Conservation (phyloP, 441 rosid genomes). For the Oxalis stricta region DNA sequence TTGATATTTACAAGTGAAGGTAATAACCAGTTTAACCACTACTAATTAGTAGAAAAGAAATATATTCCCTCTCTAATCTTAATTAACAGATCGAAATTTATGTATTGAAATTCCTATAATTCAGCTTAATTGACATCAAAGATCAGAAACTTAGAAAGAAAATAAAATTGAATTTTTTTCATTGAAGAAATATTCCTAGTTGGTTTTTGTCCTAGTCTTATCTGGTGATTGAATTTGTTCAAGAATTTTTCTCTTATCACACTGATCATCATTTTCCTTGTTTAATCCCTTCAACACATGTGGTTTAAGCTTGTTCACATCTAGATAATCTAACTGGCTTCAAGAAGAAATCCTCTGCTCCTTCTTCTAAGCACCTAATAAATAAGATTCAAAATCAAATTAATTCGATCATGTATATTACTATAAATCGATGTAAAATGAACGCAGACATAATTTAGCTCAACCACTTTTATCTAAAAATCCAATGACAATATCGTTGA, state of each 20-base stretch:
- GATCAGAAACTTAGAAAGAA: too few relatives aligned
- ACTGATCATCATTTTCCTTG: constrained; percentile 8
- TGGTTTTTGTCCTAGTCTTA: constrained; percentile 21
- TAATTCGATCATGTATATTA: background rate
- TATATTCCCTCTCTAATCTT: too few relatives aligned
- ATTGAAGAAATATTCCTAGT: background rate
- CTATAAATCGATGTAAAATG: background rate
- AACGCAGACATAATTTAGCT: too few relatives aligned
- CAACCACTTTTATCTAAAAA: background rate
- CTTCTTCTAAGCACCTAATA: constrained; percentile 59
- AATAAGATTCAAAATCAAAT: background rate
- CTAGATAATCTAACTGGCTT: constrained; percentile 61
- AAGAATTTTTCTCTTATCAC: constrained; percentile 21
- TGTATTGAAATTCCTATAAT: too few relatives aligned
- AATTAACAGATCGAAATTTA: too few relatives aligned
- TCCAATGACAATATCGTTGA: background rate
- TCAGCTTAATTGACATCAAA: too few relatives aligned
- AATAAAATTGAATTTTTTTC: too few relatives aligned
- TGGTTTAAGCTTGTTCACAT: constrained; percentile 51
- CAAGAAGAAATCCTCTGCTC: constrained; percentile 62
- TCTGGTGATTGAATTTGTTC: constrained; percentile 23
- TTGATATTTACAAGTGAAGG: too few relatives aligned
- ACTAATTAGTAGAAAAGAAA: too few relatives aligned
- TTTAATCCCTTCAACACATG: constrained; percentile 34
- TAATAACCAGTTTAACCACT: too few relatives aligned